A percentile compares a stretch with the other conserved stretches of the same genome.
These are phyloP conservation scores for Metarhizium humberi DNA, from an alignment of 2,329 filamentous ascomycete species.

Conservation along the genomic window DNA sequence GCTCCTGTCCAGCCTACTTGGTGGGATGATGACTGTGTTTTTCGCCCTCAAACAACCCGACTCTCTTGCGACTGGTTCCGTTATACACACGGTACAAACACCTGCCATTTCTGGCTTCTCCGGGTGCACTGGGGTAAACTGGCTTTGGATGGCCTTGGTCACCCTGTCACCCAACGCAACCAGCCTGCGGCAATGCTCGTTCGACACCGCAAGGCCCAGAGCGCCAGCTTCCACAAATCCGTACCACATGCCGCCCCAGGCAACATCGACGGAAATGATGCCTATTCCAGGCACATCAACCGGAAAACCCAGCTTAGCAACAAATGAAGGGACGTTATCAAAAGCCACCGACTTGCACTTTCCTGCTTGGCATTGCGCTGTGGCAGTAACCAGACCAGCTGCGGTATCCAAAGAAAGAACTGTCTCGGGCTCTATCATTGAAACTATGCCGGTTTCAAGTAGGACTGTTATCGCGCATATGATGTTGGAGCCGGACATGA, in stretches of 20 bases:
- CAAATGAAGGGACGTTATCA: constrained; percentile 35
- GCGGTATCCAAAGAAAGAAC: constrained; percentile 31
- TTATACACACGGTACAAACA: constrained; percentile 28
- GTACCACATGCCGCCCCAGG: constrained; percentile 37
- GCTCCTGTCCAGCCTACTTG: constrained; percentile 34
- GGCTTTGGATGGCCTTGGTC: constrained; percentile 26
- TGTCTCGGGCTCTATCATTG: constrained; percentile 34
- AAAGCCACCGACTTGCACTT: constrained; percentile 35
- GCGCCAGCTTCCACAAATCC: constrained; percentile 29
- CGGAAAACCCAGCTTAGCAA: constrained; percentile 26
- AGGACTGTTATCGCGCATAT: constrained; percentile 34
- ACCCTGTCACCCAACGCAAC: constrained; percentile 33
- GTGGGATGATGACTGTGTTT: constrained; percentile 34
- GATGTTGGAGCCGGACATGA: constrained; percentile 32
- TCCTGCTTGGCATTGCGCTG: constrained; percentile 29
- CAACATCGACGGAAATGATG: constrained; percentile 30
- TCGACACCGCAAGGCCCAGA: constrained; percentile 24
- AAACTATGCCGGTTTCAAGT: constrained; percentile 36
- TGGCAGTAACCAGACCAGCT: constrained; percentile 31
- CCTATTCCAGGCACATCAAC: constrained; percentile 32
- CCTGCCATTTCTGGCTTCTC: constrained; percentile 31
- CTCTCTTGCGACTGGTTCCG: constrained; percentile 19
- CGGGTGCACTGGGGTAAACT: constrained; percentile 29
- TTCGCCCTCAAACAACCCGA: constrained; percentile 18
- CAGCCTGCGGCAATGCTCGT: constrained; percentile 22